Evolutionary conservation across 331 rosid species (phyloP), one percentile per base, ranked within the genome.

Genomic region (Pyrus hybrid): DNA sequence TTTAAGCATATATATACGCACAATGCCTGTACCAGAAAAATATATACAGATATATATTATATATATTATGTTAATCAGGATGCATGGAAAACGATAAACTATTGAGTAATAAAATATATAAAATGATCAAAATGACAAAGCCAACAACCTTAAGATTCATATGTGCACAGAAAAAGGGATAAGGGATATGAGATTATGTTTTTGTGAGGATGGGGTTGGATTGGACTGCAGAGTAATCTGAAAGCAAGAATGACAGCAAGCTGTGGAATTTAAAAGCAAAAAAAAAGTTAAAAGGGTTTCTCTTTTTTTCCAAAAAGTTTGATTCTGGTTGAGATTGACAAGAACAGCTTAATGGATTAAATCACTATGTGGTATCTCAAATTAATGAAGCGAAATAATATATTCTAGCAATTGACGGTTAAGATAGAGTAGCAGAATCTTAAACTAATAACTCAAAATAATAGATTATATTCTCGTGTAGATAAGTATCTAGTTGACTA

Each of bases 331-430:
- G 12, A 45, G 54, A 53, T 37, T 10, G 45, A 37, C 1, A 0
- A 37, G 1, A 37, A 37, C 0, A 10, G 4, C 13, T 37, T 8
- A 37, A 37, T 37, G 0, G 13, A 0, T 9, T 10, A 1, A 1
- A 37, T 37, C 13, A 10, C 0, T 3, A 9, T 3, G 4, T 13
- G 0, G 45, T 37, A 8, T 37, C 4, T 10, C 1, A 37, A 37
- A 37, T 37, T 37, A 37, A 10, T 37, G 3, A 37, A 37, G 0
- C 13, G 45, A 37, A 37, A 37, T 10, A 37, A 37, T 37, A 37
- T 10, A 10, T 37, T 37, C 4, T 2, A 8, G 1, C 11, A 0
- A 35, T 35, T 0, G 11, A 35, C 11, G 41, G 3, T 35, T 8
- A 35, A 35, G 11, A 8, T 35, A 35, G 11, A 35, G 3, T 0